These are phyloP conservation scores for Coleophoma eucalyptorum DNA, from an alignment of 2,329 filamentous ascomycete genomes.

Conservation along the genomic window DNA sequence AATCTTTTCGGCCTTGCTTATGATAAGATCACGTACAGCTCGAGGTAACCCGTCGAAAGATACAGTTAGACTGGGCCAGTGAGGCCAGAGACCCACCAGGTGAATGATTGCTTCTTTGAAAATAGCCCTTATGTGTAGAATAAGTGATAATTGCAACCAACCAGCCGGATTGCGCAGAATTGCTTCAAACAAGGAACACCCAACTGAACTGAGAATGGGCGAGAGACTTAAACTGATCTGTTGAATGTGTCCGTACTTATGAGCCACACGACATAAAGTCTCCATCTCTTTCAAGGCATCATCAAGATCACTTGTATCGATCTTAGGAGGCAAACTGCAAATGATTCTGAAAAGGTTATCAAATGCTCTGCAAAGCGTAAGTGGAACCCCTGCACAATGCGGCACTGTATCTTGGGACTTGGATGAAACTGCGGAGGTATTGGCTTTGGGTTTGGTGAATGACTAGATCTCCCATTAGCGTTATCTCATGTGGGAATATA, in stretches of 20 bases:
- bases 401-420: not conserved
- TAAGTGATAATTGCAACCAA: slow-evolving; percentile 13
- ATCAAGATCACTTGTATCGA: slow-evolving; percentile 8
- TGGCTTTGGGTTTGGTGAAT: not conserved
- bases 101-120: slow-evolving; percentile 21
- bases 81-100: slow-evolving; percentile 15
- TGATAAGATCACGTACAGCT: slow-evolving; percentile 1
- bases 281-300: slow-evolving; percentile 3
- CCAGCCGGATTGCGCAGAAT: slow-evolving; percentile 13
- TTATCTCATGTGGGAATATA: not conserved
- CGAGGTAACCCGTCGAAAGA: not conserved
- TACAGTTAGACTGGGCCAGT: slow-evolving; percentile 9
- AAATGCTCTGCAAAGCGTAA: slow-evolving; percentile 7
- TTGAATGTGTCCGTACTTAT: too few species aligned
- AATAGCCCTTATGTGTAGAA: slow-evolving; percentile 12
- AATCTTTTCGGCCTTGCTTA: slow-evolving; percentile 10
- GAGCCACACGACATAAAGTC: too few species aligned
- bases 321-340: slow-evolving; percentile 6
- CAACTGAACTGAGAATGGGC: too few species aligned
- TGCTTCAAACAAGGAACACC: not conserved
- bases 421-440: not conserved
- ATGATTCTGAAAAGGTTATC: slow-evolving; percentile 14
- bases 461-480: not conserved
- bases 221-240: too few species aligned
- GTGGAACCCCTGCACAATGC: not conserved